Evolutionary conservation across 208 protist species (phyloP), one percentile per base, ranked within the genome.

Genomic region (Endotrypanum monterogeii): DNA sequence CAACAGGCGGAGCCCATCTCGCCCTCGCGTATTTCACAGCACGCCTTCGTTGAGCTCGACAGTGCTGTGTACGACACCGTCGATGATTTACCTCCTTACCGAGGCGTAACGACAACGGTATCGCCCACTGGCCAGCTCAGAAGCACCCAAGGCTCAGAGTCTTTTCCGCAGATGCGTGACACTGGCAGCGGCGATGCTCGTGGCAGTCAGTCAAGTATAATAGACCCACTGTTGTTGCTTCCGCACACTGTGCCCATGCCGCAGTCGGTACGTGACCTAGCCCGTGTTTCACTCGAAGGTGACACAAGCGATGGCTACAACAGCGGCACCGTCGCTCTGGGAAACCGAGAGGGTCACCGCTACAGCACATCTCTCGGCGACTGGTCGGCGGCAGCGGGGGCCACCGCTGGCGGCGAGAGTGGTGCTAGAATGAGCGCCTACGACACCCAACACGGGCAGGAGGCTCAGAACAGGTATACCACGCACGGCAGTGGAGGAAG

Each of bases 191-290:
- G 61, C 44, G 44, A 60, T 28, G 41, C 1, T 41, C 51, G 12
- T 57, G 68, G n/a, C 44, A 67, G 57, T 46, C 62, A 28, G 58
- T 56, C 63, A 70, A 66, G 78, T 55, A 41, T 52, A 1, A 73
- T 89, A 11, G 84, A 88, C 46, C 81, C 89, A 32, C 74, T 91
- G 60, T 70, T 90, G 46, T 65, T 89, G 50, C 76, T 91, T 14
- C 78, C 82, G 30, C 82, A 86, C 67, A 62, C 77, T 18, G 54
- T 67, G 23, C 51, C 76, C 20, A 70, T 65, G 37, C 44, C 25
- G 65, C 65, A 63, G 46, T 41, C 48, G 7, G 2, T 32, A 25
- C 35, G 54, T 30, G 68, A 58, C 18, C 56, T 68, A 32, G 56
- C 68, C 44, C 44, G 44, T n/a, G 25, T 32, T 16, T 39, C 66